Percentiles rank a stretch among this genome's conserved stretches.
phyloP scores from a whole-genome alignment of 116 monocot species.

The Papilionanthe hybrid region DNA sequence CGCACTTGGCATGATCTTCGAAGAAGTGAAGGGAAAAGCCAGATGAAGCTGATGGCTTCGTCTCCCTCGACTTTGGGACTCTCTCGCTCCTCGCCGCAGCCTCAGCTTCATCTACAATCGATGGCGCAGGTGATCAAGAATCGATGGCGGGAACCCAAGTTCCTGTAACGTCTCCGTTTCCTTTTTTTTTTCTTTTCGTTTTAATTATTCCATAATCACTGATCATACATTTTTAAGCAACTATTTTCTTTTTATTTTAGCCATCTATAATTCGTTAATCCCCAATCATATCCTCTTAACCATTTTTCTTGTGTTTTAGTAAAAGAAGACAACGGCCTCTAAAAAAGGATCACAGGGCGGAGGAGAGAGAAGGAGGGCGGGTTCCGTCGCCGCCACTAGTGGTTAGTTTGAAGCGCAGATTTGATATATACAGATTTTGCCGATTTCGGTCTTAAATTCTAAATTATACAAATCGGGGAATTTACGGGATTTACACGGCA shows the following conservation, averaged over 20 bases:
- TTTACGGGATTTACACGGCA: too few relatives aligned
- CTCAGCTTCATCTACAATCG: background rate
- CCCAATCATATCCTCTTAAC: too few relatives aligned
- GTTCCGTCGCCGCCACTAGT: background rate
- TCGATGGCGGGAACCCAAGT: background rate
- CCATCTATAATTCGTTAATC: too few relatives aligned
- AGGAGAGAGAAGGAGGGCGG: slow-evolving; percentile 1
- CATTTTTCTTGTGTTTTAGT: slow-evolving; percentile 1
- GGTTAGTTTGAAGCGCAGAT: background rate
- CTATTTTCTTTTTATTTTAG: too few relatives aligned
- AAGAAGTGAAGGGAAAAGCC: background rate
- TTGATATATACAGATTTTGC: too few relatives aligned
- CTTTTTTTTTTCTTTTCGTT: background rate
- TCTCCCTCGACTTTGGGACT: background rate
- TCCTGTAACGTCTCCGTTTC: background rate
- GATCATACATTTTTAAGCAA: background rate
- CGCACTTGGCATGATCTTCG: background rate
- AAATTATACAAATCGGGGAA: too few relatives aligned
- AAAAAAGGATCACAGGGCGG: slow-evolving; percentile 19
- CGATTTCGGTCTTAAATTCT: too few relatives aligned
- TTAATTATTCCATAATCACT: background rate
- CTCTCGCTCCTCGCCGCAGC: background rate
- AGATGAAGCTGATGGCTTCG: background rate
- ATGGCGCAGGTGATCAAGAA: background rate
- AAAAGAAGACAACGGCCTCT: slow-evolving; percentile 12